Evolutionary conservation across 176 grass and related monocot species (phyloP).

Genomic region (Musa troglodytarum): DNA sequence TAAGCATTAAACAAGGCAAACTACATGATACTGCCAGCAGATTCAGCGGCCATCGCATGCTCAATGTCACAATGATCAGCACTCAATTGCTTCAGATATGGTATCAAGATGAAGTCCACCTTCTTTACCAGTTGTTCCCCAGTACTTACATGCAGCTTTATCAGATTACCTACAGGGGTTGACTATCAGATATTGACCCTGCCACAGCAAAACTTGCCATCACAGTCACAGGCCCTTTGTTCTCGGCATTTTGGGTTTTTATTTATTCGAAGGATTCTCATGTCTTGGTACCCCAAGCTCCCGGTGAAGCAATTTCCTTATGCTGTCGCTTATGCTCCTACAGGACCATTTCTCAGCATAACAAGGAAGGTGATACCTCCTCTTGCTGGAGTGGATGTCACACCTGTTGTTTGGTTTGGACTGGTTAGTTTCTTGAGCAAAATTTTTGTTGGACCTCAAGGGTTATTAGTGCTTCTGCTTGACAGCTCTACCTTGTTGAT

Average conservation of each 20-base stretch:
- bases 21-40: background rate
- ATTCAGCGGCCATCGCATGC: background rate
- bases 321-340: constrained; percentile 81
- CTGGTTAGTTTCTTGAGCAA: constrained; percentile 89
- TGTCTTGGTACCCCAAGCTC: constrained; percentile 95
- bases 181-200: constrained; percentile 52
- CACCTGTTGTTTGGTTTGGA: constrained; percentile 91
- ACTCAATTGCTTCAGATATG: background rate
- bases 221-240: constrained; percentile 48
- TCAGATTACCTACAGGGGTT: background rate
- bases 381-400: constrained; percentile 84
- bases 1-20: constrained; percentile 4
- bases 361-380: constrained; percentile 73
- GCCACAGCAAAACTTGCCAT: constrained; percentile 46
- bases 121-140: background rate
- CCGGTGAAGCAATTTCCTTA: constrained; percentile 67
- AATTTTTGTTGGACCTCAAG: constrained; percentile 80
- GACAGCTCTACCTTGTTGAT: constrained; percentile 34
- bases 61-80: background rate
- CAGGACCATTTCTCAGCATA: constrained; percentile 60
- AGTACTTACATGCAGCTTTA: background rate
- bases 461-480: constrained; percentile 70
- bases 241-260: constrained; percentile 69
- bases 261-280: constrained; percentile 73
- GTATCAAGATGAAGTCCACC: background rate